A percentile compares a stretch with the other conserved stretches of the same genome.
These are phyloP conservation scores for Exsudoporus frostii DNA, from an alignment of 768 basidiomycete species.

Conservation along the genomic window DNA sequence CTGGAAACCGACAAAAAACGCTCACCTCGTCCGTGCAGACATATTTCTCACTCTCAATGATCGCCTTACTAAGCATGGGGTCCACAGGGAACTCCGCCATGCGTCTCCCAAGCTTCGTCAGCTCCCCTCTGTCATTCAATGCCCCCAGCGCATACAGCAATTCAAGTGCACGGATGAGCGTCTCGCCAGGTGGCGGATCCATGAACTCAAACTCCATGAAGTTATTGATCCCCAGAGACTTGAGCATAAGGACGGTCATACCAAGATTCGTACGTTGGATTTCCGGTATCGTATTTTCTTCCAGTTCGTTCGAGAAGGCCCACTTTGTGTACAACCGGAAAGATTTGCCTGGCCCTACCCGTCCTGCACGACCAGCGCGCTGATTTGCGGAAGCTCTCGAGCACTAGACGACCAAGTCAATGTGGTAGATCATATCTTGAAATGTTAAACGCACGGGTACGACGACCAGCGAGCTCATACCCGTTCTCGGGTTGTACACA, in stretches of 20 bases:
- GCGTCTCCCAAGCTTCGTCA: constrained; percentile 93
- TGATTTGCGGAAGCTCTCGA: constrained; percentile 98
- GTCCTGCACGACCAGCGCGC: constrained; percentile 93
- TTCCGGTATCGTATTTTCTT: constrained; percentile 96
- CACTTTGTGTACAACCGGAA: constrained; percentile 99
- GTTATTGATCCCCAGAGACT: constrained; percentile 97
- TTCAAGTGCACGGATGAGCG: constrained; percentile 92
- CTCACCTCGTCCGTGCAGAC: constrained; percentile 92
- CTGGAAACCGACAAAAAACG: background rate
- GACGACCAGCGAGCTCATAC: constrained; percentile 95
- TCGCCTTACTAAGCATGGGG: constrained; percentile 94
- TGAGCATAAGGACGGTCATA: constrained; percentile 91
- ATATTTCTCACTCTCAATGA: constrained; percentile 94
- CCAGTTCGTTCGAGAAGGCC: constrained; percentile 94
- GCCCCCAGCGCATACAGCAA: constrained; percentile 94
- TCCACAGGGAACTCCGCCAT: constrained; percentile 99
- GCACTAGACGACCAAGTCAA: constrained; percentile 49
- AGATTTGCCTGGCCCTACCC: constrained; percentile 96
- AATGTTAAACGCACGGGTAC: constrained; percentile 71
- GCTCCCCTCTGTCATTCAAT: constrained; percentile 91
- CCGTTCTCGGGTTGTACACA: constrained; percentile 96
- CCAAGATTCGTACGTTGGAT: constrained; percentile 98
- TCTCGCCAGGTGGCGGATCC: constrained; percentile 97
- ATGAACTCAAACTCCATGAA: constrained; percentile 98
- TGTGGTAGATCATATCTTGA: background rate